Percentiles rank a stretch among this genome's conserved stretches.
phyloP scores from a whole-genome alignment of 805 yeast species.

The Cyberlindnera japonica region DNA sequence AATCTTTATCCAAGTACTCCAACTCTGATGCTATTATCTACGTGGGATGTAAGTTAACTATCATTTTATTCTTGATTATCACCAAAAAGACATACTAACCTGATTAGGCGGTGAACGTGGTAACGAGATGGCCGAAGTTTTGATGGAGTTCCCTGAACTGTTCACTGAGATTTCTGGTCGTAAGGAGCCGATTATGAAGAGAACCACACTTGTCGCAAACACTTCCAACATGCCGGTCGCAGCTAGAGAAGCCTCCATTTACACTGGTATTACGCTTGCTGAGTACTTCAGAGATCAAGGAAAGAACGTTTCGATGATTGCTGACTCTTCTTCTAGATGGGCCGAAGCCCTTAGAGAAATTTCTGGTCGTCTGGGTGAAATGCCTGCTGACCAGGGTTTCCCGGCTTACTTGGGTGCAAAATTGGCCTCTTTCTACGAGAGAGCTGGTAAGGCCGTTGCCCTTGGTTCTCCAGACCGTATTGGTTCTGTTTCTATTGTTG shows the following conservation, averaged over 20 bases:
- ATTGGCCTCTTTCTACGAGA: constrained; percentile 97
- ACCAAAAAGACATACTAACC: too few species aligned
- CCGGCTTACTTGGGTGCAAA: constrained; percentile 99
- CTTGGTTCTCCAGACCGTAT: constrained; percentile 94
- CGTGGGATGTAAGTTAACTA: constrained; percentile 73
- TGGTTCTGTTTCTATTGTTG: constrained; percentile 99
- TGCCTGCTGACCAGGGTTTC: constrained; percentile 99
- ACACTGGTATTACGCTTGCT: constrained; percentile 97
- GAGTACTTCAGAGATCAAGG: constrained; percentile 99
- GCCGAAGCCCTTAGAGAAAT: constrained; percentile 99
- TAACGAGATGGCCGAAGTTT: constrained; percentile 98
- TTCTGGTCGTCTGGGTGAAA: constrained; percentile 99
- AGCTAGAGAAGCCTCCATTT: constrained; percentile 98
- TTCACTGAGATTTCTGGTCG: constrained; percentile 87
- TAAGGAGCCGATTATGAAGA: constrained; percentile 98
- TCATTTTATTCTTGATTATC: constrained; percentile 35
- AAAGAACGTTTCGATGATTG: constrained; percentile 98
- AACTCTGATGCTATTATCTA: constrained; percentile 96
- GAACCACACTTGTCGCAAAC: constrained; percentile 97
- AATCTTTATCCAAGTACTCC: constrained; percentile 93
- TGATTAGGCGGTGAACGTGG: constrained; percentile 99
- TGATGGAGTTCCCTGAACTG: constrained; percentile 99
- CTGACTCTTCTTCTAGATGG: constrained; percentile 99
- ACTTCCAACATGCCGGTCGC: constrained; percentile 99
- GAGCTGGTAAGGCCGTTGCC: constrained; percentile 96